Percentiles rank a stretch among this genome's conserved stretches.
Conservation (phyloP, 73 alveolate genomes). For the Paramecium caudatum region DNA sequence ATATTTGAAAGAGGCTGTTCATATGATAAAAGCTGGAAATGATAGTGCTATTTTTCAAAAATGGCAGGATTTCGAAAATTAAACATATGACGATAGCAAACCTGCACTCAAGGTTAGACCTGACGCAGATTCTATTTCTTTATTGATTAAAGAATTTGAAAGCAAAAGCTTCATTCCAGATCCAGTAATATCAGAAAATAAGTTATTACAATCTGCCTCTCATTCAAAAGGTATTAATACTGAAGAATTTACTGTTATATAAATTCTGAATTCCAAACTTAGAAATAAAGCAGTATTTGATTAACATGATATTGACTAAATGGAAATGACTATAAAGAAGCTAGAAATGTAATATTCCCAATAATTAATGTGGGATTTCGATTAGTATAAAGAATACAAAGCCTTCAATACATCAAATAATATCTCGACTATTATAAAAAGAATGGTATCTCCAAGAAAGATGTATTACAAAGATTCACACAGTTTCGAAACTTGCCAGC, state of each 20-base stretch:
- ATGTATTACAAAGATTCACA: not conserved
- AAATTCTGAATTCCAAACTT: not conserved
- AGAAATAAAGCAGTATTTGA: not conserved
- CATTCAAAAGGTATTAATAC: not conserved
- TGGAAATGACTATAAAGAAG: not conserved
- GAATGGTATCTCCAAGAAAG: not conserved
- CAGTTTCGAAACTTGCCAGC: not conserved
- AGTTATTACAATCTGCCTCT: not conserved
- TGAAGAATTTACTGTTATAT: conserved; percentile 15
- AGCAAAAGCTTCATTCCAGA: conserved; percentile 23
- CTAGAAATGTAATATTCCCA: not conserved
- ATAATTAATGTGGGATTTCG: not conserved
- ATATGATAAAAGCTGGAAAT: conserved; percentile 2
- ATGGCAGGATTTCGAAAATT: conserved; percentile 1
- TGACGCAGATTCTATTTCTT: conserved; percentile 25
- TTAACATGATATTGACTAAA: conserved; percentile 1
- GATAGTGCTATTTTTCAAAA: conserved; percentile 22
- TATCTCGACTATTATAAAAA: not conserved
- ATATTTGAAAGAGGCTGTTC: conserved; percentile 40
- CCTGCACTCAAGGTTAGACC: not conserved
- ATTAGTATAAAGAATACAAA: not conserved
- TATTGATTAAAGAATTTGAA: conserved; percentile 43
- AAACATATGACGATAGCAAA: conserved; percentile 9
- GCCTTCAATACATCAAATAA: not conserved
- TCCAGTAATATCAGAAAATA: not conserved